Conservation (phyloP, 2,329 filamentous ascomycete genomes). For the Mycocentrospora acerina region DNA sequence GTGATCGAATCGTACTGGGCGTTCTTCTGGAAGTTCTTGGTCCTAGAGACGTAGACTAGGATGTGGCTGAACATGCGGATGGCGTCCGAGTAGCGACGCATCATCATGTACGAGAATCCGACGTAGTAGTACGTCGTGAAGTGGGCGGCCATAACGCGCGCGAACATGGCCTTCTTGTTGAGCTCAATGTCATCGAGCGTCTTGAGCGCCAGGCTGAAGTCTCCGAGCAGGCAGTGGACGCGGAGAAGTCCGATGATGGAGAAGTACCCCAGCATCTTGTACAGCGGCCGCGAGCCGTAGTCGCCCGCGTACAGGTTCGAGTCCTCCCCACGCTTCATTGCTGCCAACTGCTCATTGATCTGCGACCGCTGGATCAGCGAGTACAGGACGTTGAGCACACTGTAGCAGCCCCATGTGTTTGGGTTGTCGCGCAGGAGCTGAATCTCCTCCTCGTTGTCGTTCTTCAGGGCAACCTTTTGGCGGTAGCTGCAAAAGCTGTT, state of each 20-base stretch:
- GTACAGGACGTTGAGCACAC: constrained; percentile 97
- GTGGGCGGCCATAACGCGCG: constrained; percentile 98
- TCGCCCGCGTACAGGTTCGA: constrained; percentile 85
- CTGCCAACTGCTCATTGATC: constrained; percentile 94
- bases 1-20: constrained; percentile 97
- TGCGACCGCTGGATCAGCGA: constrained; percentile 97
- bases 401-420: constrained; percentile 99
- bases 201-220: constrained; percentile 98
- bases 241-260: constrained; percentile 96
- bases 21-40: constrained; percentile 99
- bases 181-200: constrained; percentile 99
- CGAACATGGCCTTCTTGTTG: constrained; percentile 99
- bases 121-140: constrained; percentile 99
- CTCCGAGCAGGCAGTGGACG: constrained; percentile 93
- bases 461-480: constrained; percentile 81
- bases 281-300: constrained; percentile 90
- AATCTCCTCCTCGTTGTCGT: constrained; percentile 88
- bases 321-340: constrained; percentile 93
- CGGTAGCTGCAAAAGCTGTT: constrained; percentile 99
- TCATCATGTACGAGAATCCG: constrained; percentile 99
- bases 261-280: constrained; percentile 99
- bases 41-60: constrained; percentile 95
- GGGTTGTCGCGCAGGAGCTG: constrained; percentile 91
- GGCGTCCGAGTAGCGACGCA: constrained; percentile 98
- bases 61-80: constrained; percentile 99